Percentiles rank a stretch among this genome's conserved stretches.
Conservation (phyloP, 169 alveolate genomes). For the Plasmodium gonderi region DNA sequence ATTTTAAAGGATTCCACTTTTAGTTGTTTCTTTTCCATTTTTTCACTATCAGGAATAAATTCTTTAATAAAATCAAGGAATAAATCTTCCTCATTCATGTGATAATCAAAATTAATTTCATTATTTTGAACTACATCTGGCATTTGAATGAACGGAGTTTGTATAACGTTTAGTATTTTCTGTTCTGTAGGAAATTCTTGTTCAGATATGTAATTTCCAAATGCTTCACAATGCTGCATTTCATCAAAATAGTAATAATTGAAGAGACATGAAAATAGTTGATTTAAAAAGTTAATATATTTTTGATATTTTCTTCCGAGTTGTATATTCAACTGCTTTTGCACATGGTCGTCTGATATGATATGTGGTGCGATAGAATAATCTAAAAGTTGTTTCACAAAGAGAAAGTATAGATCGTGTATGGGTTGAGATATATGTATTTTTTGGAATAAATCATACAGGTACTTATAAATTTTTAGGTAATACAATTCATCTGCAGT, state of each 20-base stretch:
- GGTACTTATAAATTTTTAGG: slow-evolving; percentile 1
- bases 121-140: neutral
- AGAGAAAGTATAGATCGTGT: neutral
- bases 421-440: slow-evolving; percentile 17
- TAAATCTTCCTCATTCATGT: neutral
- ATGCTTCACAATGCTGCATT: neutral
- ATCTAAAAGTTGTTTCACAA: neutral
- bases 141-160: slow-evolving; percentile 15
- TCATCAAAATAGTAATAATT: slow-evolving; percentile 25
- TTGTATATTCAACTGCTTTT: neutral
- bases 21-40: neutral
- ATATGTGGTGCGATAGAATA: neutral
- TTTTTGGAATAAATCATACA: slow-evolving; percentile 10
- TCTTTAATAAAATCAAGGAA: slow-evolving; percentile 18
- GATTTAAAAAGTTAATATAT: neutral
- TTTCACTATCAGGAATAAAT: neutral
- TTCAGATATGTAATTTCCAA: slow-evolving; percentile 14
- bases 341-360: neutral
- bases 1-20: slow-evolving; percentile 6
- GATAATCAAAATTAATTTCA: neutral
- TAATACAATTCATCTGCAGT: neutral
- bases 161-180: slow-evolving; percentile 7
- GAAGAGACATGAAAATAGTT: slow-evolving; percentile 15
- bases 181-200: slow-evolving; percentile 7
- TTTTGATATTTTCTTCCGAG: neutral